Base-by-base conservation (phyloP, 371 early-diverging fungal species). In the Apophysomyces trapeziformis region DNA sequence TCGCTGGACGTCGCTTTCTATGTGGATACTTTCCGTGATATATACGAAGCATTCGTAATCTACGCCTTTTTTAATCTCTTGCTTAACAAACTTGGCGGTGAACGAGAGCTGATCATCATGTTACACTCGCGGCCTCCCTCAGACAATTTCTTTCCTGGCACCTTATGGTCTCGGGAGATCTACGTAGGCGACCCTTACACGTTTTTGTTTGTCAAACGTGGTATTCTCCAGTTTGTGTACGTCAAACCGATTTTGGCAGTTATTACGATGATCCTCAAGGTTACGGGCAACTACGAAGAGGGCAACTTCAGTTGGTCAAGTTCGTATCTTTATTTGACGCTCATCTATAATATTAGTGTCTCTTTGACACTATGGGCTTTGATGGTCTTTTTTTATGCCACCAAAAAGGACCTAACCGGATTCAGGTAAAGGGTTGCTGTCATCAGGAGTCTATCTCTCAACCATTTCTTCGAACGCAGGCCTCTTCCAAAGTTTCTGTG, bases 11-110 rank as follows among this genome's bases (percentile, higher is more conserved):
- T 86, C 4, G 91, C 96, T 5, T 92, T 93, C 63, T 96, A 93
- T 69, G 89, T 96, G 12, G 98, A 98, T 68, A 90, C 95, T 1
- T 83, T 98, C 62, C 87, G 97, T 61, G 98, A 98, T 64, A 86
- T 96, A 11, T 98, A 98, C 70, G 98, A 98, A 83, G 97, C 97
- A 11, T 97, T 97, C 83, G 98, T 97, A 18, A 92, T 98, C 45
- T 98, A 96, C 78, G 90, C 94, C 65, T 98, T 98, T 76, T 95
- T 97, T 80, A 91, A 85, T 38, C 79, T 98, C 38, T 75, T 97
- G 57, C 87, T 97, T 38, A 93, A 89, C 75, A 94, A 95, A 65
- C 82, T 97, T 56, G 97, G 94, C n/a, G 98, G 98, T 11, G 97
- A 98, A 69, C 85, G 97, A 47, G 85, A 87, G 0, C 73, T 96